Evolutionary conservation across 129 eudicot species (phyloP), one percentile per base, ranked within the genome.

Genomic region (Chrysanthemum makinoi): DNA sequence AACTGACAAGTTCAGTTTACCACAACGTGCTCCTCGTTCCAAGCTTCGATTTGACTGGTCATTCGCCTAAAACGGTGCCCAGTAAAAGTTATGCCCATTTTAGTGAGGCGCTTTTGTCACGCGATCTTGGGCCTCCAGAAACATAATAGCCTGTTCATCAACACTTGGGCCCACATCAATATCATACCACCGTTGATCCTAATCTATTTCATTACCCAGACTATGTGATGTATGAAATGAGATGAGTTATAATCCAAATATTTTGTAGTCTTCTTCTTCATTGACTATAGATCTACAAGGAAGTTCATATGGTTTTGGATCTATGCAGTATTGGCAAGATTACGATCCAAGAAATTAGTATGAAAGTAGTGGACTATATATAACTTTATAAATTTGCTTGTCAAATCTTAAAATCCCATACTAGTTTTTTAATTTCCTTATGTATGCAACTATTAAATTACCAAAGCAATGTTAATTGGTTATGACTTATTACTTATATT

Each of bases 241-340:
- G 54, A 77, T 63, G 77, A 52, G 60, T 22, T 77, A 77, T 70
- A 53, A 70, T 63, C 72, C 72, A n/a, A 53, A 77, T 70, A 70
- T 70, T 8, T 44, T 77, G 53, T 77, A 77, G 52, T 77, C 81
- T 35, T 56, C 72, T 77, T 77, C 81, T 1, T 70, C 76, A 2
- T 70, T 77, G 2, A 33, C 80, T 24, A 70, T 72, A 4, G 47
- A 77, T 77, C 2, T 62, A 2, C 77, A 77, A 26, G 81, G 81
- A 44, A 55, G 65, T 49, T 77, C 77, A 13, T 70, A 71, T 26
- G 72, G 66, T 63, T 77, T 3, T 51, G 81, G 72, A 77, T 70
- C 81, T 20, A 70, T 26, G 77, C 81, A 62, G 55, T 70, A 77
- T 47, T 77, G 81, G 81, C 77, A 77, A 63, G 72, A 70, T 54